Percentiles rank a stretch among this genome's conserved stretches.
These are phyloP conservation scores for Malania oleifera DNA, from an alignment of 164 flowering plant species.

Conservation along the genomic window DNA sequence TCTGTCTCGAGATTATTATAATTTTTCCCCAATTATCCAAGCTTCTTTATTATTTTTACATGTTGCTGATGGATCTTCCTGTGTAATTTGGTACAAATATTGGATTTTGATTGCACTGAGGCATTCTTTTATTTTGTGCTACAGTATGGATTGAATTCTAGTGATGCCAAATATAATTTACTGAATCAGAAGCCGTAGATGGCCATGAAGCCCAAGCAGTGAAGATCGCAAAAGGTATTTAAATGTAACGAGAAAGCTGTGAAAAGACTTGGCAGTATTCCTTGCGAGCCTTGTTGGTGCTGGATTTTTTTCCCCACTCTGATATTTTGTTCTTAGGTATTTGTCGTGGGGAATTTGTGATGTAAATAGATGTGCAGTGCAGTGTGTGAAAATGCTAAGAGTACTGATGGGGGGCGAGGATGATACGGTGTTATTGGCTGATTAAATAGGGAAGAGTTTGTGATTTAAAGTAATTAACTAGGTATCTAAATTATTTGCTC, in stretches of 20 bases:
- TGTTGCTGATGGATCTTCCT: neutral
- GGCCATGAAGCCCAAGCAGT: constrained; percentile 16
- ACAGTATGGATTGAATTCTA: constrained; percentile 52
- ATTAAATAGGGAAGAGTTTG: neutral
- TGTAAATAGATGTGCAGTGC: constrained; percentile 10
- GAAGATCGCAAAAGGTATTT: constrained; percentile 9
- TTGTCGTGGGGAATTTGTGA: constrained; percentile 1
- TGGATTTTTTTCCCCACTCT: neutral
- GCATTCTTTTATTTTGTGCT: constrained; percentile 6
- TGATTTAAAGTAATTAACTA: neutral
- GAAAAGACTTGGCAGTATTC: too few relatives aligned
- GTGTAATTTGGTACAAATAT: neutral
- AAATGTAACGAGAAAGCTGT: neutral
- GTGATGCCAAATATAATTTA: constrained; percentile 22
- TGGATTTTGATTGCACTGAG: neutral
- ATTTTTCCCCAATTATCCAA: too few relatives aligned
- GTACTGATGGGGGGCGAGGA: too few relatives aligned
- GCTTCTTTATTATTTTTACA: neutral
- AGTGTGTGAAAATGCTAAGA: too few relatives aligned
- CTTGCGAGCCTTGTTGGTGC: neutral
- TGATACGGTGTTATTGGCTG: too few relatives aligned
- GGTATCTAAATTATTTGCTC: too few relatives aligned
- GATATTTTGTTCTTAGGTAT: constrained; percentile 13
- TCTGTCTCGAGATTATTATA: too few relatives aligned
- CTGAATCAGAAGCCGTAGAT: constrained; percentile 19